Evolutionary conservation across 2,329 filamentous ascomycete species (phyloP).

Genomic region (Arthrobotrys iridis): DNA sequence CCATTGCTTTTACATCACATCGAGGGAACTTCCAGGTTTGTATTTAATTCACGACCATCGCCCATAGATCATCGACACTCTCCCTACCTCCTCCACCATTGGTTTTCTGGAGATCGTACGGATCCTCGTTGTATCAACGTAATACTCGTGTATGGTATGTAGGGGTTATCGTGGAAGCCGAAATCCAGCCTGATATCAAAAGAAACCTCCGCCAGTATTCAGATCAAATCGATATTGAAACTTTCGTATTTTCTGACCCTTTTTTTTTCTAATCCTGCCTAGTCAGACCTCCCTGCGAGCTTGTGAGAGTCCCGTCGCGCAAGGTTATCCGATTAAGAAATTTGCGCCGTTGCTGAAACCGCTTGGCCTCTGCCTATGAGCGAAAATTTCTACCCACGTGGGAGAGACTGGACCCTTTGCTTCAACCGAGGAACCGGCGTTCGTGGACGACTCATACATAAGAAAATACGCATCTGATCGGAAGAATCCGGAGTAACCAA

Average conservation of each 20-base stretch:
- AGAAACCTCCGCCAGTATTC: neutral
- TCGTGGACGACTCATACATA: too few species aligned
- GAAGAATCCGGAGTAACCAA: constrained; percentile 2
- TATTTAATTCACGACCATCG: neutral
- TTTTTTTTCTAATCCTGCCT: too few species aligned
- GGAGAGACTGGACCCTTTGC: neutral
- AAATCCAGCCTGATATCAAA: constrained; percentile 5
- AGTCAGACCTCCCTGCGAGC: neutral
- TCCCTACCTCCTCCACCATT: neutral
- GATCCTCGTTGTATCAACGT: neutral
- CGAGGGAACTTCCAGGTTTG: neutral
- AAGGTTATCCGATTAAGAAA: neutral
- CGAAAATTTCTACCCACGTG: constrained; percentile 14
- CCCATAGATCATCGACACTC: neutral
- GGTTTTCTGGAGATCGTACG: neutral
- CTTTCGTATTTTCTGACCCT: too few species aligned
- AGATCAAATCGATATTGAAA: too few species aligned
- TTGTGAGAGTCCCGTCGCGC: neutral
- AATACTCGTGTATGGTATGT: neutral
- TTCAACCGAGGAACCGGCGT: constrained; percentile 9
- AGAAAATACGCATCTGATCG: constrained; percentile 1
- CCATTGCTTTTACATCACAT: constrained; percentile 30
- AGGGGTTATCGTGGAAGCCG: neutral
- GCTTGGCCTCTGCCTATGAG: constrained; percentile 12
- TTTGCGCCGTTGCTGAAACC: neutral